Percentiles rank a stretch among this genome's conserved stretches.
These are phyloP conservation scores for Cucumis hystrix DNA, from an alignment of 306 rosid species.

Conservation along the genomic window DNA sequence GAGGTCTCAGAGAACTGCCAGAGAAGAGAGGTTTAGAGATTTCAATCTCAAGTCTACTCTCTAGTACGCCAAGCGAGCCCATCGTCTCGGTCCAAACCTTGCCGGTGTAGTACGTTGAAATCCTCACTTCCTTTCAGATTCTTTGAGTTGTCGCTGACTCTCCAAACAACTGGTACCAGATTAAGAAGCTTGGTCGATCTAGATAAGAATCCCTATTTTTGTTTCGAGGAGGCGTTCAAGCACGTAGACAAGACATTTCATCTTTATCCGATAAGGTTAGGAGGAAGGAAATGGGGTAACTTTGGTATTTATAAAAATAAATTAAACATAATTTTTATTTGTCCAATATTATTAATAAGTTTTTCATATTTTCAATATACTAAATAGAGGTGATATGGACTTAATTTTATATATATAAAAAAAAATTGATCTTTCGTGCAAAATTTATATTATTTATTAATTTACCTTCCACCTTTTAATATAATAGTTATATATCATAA, in stretches of 20 bases:
- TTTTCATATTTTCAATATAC: too few species aligned
- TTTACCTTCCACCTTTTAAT: too few species aligned
- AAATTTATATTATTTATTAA: too few species aligned
- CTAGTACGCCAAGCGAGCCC: slow-evolving; percentile 50
- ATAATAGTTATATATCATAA: too few species aligned
- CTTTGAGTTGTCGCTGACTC: slow-evolving; percentile 23
- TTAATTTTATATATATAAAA: too few species aligned
- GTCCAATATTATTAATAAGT: too few species aligned
- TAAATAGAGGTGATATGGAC: too few species aligned
- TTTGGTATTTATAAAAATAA: too few species aligned
- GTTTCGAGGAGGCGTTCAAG: slow-evolving; percentile 69
- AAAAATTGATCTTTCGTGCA: too few species aligned
- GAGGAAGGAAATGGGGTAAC: slow-evolving; percentile 20
- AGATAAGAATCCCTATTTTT: too few species aligned
- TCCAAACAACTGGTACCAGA: slow-evolving; percentile 38
- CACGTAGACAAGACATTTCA: slow-evolving; percentile 50
- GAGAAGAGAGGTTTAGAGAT: slow-evolving; percentile 34
- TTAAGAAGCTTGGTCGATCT: too few species aligned
- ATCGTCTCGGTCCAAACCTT: slow-evolving; percentile 32
- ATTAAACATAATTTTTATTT: too few species aligned
- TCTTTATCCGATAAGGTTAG: slow-evolving; percentile 42
- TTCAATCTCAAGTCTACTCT: slow-evolving; percentile 45
- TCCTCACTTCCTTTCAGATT: slow-evolving; percentile 48
- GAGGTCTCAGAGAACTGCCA: slow-evolving; percentile 29
- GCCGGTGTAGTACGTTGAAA: slow-evolving; percentile 31